A percentile compares a stretch with the other conserved stretches of the same genome.
phyloP scores from a whole-genome alignment of 2,329 filamentous ascomycete species.

The Amauroascus niger region DNA sequence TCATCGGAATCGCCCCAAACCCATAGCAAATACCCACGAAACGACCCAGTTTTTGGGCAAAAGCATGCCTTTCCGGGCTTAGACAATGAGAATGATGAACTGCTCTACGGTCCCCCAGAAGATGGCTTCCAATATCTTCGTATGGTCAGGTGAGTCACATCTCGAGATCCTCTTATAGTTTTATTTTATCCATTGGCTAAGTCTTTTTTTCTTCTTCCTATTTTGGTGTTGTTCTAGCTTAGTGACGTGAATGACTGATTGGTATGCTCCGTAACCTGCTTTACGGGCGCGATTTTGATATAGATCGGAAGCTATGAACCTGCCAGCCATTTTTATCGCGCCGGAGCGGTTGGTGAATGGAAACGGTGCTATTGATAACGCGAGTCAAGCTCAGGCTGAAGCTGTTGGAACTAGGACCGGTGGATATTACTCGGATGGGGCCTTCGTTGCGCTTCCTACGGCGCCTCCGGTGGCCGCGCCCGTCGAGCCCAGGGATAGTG shows the following conservation, averaged over 20 bases:
- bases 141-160: slow-evolving; percentile 53
- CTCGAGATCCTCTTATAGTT: slow-evolving; percentile 7
- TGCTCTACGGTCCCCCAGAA: slow-evolving; percentile 57
- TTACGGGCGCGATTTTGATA: slow-evolving; percentile 7
- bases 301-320: slow-evolving; percentile 20
- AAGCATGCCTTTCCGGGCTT: slow-evolving; percentile 60
- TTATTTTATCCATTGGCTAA: slow-evolving; percentile 24
- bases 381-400: slow-evolving; percentile 25
- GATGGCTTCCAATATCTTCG: slow-evolving; percentile 62
- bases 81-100: slow-evolving; percentile 46
- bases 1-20: slow-evolving; percentile 14
- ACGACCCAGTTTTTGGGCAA: slow-evolving; percentile 61
- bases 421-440: slow-evolving; percentile 67
- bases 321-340: slow-evolving; percentile 17
- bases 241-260: slow-evolving; percentile 11
- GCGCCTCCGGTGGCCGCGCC: slow-evolving; percentile 33
- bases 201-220: slow-evolving; percentile 13
- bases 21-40: slow-evolving; percentile 31
- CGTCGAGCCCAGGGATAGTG: slow-evolving; percentile 27
- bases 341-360: slow-evolving; percentile 8
- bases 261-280: background rate
- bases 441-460: slow-evolving; percentile 57
- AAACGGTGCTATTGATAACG: slow-evolving; percentile 20
- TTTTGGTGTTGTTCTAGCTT: slow-evolving; percentile 10
- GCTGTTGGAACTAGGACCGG: slow-evolving; percentile 22